A percentile compares a stretch with the other conserved stretches of the same genome.
Conservation (phyloP, 2,329 filamentous ascomycete genomes). For the Phialemoniopsis sp. region DNA sequence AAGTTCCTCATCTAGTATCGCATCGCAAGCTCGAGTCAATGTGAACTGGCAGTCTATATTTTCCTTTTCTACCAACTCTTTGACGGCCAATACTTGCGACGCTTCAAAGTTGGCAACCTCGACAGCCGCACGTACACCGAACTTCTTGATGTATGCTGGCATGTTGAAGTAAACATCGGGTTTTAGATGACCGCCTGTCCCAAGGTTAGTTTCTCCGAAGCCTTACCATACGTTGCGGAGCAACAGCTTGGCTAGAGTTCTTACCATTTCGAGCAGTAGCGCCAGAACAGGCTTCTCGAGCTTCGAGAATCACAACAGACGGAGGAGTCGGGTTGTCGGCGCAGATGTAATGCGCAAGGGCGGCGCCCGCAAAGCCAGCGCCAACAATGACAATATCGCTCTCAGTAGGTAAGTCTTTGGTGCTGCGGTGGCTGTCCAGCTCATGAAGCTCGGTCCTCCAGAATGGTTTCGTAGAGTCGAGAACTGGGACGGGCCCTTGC, state of each 20-base stretch:
- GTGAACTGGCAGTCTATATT: conserved; percentile 35
- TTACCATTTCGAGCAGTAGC: conserved; percentile 26
- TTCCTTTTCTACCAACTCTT: conserved; percentile 24
- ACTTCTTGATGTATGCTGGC: conserved; percentile 11
- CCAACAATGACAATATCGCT: conserved; percentile 41
- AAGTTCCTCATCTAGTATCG: conserved; percentile 20
- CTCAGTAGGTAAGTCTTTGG: conserved; percentile 24
- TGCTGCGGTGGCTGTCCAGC: conserved; percentile 30
- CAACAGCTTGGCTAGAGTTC: no score
- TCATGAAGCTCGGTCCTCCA: conserved; percentile 32
- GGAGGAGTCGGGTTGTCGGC: conserved; percentile 2
- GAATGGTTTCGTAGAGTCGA: conserved; percentile 21
- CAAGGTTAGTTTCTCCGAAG: background rate
- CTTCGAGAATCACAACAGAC: conserved; percentile 21
- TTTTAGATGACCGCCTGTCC: conserved; percentile 18
- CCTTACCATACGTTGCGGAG: no score
- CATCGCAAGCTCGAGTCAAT: conserved; percentile 29
- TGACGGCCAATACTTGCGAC: conserved; percentile 17
- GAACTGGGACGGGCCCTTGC: conserved; percentile 5
- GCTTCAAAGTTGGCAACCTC: conserved; percentile 17
- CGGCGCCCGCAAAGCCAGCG: conserved; percentile 36
- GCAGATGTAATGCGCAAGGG: conserved; percentile 31
- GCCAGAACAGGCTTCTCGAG: conserved; percentile 23
- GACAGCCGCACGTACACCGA: conserved; percentile 18
- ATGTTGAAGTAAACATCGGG: conserved; percentile 20